A percentile compares a stretch with the other conserved stretches of the same genome.
These are phyloP conservation scores for Orychophragmus violaceus DNA, from an alignment of 345 rosid species.

Conservation along the genomic window DNA sequence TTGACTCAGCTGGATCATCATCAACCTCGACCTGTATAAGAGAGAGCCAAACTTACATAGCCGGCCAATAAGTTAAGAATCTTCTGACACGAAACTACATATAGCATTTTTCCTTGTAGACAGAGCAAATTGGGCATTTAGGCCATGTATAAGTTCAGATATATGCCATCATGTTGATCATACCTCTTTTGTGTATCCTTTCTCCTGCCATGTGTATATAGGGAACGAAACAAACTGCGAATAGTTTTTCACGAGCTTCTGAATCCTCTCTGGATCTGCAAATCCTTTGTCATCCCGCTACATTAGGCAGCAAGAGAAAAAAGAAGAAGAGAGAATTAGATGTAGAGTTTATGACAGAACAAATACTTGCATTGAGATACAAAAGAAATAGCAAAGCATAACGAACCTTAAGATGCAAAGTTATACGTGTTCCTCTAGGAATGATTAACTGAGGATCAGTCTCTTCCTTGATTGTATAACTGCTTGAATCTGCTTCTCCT, in stretches of 20 bases:
- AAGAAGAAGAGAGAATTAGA: slow-evolving; percentile 2
- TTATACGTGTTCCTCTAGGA: slow-evolving; percentile 85
- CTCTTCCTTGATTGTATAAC: slow-evolving; percentile 75
- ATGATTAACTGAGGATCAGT: slow-evolving; percentile 68
- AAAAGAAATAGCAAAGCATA: neutral
- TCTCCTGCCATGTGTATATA: slow-evolving; percentile 97
- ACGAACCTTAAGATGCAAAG: slow-evolving; percentile 80
- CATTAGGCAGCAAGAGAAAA: slow-evolving; percentile 4
- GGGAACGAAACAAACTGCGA: slow-evolving; percentile 98
- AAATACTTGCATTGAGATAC: slow-evolving; percentile 1
- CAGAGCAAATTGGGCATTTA: neutral
- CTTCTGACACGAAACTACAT: neutral
- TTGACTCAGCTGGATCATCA: slow-evolving; percentile 77
- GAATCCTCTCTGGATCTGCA: slow-evolving; percentile 87
- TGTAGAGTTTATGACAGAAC: neutral
- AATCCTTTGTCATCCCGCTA: slow-evolving; percentile 81
- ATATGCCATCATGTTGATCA: neutral
- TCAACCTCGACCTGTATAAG: slow-evolving; percentile 82
- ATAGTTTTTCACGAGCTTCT: slow-evolving; percentile 92
- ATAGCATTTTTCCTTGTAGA: neutral
- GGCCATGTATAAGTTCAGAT: neutral
- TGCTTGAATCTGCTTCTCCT: slow-evolving; percentile 89
- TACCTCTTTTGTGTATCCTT: slow-evolving; percentile 95
- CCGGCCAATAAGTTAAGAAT: neutral
- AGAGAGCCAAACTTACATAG: neutral